Evolutionary conservation across 1,284 basidiomycete species (phyloP), one percentile per base, ranked within the genome.

Genomic region (Earliella scabrosa): DNA sequence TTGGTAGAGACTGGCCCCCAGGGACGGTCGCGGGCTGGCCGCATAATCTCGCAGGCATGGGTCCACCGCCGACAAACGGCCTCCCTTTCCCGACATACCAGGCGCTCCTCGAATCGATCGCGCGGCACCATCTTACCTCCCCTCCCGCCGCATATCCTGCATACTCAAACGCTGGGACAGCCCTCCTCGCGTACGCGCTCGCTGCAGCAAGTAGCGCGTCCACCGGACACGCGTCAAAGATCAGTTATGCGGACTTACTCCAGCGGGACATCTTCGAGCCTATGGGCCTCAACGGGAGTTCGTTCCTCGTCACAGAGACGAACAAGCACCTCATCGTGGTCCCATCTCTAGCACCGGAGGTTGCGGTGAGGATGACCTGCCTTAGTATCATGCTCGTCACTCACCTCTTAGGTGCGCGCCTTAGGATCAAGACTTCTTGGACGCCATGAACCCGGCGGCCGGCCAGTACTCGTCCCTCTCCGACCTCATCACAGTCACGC

Each of bases 101-200:
- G 32, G 50, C 65, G 5, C 60, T 80, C 2, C 64, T 79, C 35
- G 60, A 73, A 26, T 69, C 73, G 1, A 64, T 81, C 13, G 67
- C 72, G 0, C 59, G 68, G 13, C 73, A 65, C 45, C 76, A 68
- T 4, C 75, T 79, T 14, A 68, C 77, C 23, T 69, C 74, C 16
- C 65, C 73, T 3, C 81, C 79, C 4, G 77, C 75, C 50, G 66
- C 69, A 2, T 80, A 73, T 56, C 80, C 80, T 0, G 68, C 77
- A 5, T 83, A 83, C 58, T 83, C 81, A 5, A 83, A 82, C 52
- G 74, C 77, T 0, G 82, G 77, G 0, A 73, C 74, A 10, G 67
- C 69, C 11, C 35, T 80, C 2, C 66, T 81, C 6, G 78, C 79
- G 8, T 66, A 76, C 4, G 70, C 75, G 5, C 75, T 78, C 45